Conservation (phyloP, 139 green algal genomes). For the Volvox africanus region DNA sequence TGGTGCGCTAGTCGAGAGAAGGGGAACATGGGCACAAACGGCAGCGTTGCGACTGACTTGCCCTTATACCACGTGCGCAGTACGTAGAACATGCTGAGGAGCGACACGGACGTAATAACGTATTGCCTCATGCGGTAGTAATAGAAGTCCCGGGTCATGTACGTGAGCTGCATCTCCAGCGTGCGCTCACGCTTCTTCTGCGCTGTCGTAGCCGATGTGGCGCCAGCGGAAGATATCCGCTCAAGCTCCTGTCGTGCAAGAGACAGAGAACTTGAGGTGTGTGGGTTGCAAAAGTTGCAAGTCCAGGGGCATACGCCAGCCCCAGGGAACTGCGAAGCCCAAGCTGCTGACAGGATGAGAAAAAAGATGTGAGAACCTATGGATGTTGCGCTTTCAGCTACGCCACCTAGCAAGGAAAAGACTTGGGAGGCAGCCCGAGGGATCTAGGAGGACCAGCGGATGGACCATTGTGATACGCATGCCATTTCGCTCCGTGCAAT, state of each 20-base stretch:
- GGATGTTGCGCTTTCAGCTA: no score
- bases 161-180: constrained; percentile 29
- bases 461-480: no score
- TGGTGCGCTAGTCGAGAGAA: constrained; percentile 18
- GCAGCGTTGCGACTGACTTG: constrained; percentile 14
- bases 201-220: neutral
- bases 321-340: no score
- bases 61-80: constrained; percentile 32
- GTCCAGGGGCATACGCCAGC: no score
- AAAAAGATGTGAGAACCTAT: no score
- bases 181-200: constrained; percentile 39
- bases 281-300: no score
- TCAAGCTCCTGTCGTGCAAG: constrained; percentile 22
- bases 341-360: no score
- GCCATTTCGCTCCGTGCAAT: no score
- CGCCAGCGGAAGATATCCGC: neutral
- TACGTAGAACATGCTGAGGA: constrained; percentile 38
- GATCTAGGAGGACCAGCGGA: no score
- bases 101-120: neutral
- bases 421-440: no score
- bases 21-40: constrained; percentile 29
- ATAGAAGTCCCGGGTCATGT: constrained; percentile 24
- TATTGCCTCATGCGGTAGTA: constrained; percentile 26
- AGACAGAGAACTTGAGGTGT: no score
- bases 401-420: no score